These are phyloP conservation scores for Nadsonia starkeyi-henricii DNA, from an alignment of 1,139 yeast genomes.

Conservation along the genomic window DNA sequence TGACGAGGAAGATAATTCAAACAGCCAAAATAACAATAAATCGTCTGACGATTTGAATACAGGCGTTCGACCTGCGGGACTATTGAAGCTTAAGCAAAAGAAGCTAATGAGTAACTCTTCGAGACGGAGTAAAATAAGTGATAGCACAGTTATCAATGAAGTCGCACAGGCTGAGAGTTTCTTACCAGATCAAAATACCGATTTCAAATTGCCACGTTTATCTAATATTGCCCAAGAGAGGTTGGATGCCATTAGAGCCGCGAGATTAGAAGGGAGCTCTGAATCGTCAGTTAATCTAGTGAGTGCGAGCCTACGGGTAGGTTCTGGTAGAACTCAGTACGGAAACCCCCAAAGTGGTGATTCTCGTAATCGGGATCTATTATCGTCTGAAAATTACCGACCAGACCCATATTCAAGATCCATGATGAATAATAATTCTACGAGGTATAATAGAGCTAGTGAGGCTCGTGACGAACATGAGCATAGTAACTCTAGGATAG, in stretches of 20 bases:
- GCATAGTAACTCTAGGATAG: background rate
- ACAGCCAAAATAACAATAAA: background rate
- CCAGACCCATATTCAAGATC: background rate
- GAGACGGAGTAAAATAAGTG: constrained; percentile 1
- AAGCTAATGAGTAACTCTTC: background rate
- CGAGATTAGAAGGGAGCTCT: constrained; percentile 6
- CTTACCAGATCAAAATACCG: constrained; percentile 1
- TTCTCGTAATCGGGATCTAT: background rate
- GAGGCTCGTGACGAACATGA: too few species aligned
- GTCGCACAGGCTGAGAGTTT: background rate
- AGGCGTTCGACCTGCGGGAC: background rate
- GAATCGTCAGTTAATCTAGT: background rate
- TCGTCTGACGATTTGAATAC: background rate
- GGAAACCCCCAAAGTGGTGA: background rate
- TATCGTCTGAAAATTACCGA: too few species aligned
- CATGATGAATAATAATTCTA: background rate
- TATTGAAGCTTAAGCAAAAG: constrained; percentile 1
- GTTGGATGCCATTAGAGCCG: constrained; percentile 13
- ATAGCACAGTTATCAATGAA: background rate
- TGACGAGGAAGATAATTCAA: background rate
- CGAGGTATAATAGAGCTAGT: too few species aligned
- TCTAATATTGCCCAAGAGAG: constrained; percentile 14
- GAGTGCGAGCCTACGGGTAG: too few species aligned
- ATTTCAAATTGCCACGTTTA: constrained; percentile 2
- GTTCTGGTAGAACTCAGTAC: too few species aligned